These are phyloP conservation scores for Cucurbitaria berberidis DNA, from an alignment of 2,329 filamentous ascomycete species.

Conservation along the genomic window DNA sequence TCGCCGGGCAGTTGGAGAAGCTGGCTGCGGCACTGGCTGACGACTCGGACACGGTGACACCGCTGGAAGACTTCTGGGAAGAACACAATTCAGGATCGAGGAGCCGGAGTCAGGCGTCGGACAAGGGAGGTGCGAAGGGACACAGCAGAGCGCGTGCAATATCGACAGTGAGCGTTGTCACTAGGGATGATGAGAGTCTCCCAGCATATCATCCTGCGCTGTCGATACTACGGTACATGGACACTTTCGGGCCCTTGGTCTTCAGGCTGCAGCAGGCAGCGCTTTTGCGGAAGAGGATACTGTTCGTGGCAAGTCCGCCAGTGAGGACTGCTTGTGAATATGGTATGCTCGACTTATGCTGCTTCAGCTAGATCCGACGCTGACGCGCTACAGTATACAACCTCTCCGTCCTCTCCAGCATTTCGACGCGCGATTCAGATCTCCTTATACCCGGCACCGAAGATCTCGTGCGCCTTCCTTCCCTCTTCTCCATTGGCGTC, in stretches of 20 bases:
- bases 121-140: slow-evolving; percentile 15
- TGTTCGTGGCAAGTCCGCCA: slow-evolving; percentile 85
- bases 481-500: slow-evolving; percentile 91
- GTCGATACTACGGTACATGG: slow-evolving; percentile 77
- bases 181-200: slow-evolving; percentile 68
- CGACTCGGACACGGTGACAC: slow-evolving; percentile 65
- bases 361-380: not conserved
- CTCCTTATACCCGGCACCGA: slow-evolving; percentile 68
- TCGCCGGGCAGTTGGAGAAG: slow-evolving; percentile 76
- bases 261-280: slow-evolving; percentile 91
- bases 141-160: slow-evolving; percentile 44
- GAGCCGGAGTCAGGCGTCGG: not conserved
- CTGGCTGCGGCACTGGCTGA: slow-evolving; percentile 71
- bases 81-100: slow-evolving; percentile 48
- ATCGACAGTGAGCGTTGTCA: slow-evolving; percentile 63
- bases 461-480: slow-evolving; percentile 69
- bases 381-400: slow-evolving; percentile 73
- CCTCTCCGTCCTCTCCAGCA: slow-evolving; percentile 88
- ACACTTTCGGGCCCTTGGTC: slow-evolving; percentile 86
- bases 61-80: slow-evolving; percentile 83
- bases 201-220: slow-evolving; percentile 84
- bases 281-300: slow-evolving; percentile 82
- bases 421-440: slow-evolving; percentile 76
- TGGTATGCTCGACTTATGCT: slow-evolving; percentile 61
- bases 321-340: slow-evolving; percentile 88